A percentile compares a stretch with the other conserved stretches of the same genome.
Evolutionary conservation across 805 yeast genomes (phyloP).

Genomic region (Pichia paraexigua): DNA sequence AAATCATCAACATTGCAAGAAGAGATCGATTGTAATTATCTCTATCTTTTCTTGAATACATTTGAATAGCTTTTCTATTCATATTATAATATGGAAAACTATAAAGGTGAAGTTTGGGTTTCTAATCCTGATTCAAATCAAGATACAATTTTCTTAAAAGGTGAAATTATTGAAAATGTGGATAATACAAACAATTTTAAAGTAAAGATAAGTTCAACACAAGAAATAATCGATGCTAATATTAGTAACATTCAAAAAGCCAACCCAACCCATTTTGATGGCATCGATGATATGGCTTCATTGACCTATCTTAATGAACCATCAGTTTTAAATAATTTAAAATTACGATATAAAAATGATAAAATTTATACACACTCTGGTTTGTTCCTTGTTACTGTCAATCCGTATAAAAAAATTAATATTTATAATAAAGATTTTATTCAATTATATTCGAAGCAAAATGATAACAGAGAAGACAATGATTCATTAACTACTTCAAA

Average conservation of each 20-base stretch:
- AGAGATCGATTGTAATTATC: not conserved
- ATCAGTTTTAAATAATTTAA: slow-evolving; percentile 80
- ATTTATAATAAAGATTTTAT: slow-evolving; percentile 60
- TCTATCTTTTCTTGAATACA: not conserved
- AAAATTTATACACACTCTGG: slow-evolving; percentile 92
- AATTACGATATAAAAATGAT: slow-evolving; percentile 68
- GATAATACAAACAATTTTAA: slow-evolving; percentile 31
- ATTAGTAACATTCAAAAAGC: slow-evolving; percentile 49
- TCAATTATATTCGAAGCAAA: slow-evolving; percentile 33
- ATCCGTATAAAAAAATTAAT: slow-evolving; percentile 74
- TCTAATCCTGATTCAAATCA: slow-evolving; percentile 34
- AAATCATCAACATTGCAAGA: not conserved
- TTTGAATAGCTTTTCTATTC: not conserved
- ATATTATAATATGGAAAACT: slow-evolving; percentile 1
- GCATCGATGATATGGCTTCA: slow-evolving; percentile 92
- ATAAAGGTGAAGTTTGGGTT: slow-evolving; percentile 69
- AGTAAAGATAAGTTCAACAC: slow-evolving; percentile 23
- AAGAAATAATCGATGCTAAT: slow-evolving; percentile 30
- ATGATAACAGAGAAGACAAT: slow-evolving; percentile 11
- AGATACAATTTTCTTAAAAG: slow-evolving; percentile 51
- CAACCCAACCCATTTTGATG: slow-evolving; percentile 86
- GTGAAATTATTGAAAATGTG: slow-evolving; percentile 39
- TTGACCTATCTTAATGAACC: slow-evolving; percentile 92
- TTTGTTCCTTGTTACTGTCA: slow-evolving; percentile 86
- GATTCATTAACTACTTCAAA: slow-evolving; percentile 11